Evolutionary conservation across 345 rosid genomes (phyloP), one percentile per base, ranked within the genome.

Genomic region (Brassica carinata): DNA sequence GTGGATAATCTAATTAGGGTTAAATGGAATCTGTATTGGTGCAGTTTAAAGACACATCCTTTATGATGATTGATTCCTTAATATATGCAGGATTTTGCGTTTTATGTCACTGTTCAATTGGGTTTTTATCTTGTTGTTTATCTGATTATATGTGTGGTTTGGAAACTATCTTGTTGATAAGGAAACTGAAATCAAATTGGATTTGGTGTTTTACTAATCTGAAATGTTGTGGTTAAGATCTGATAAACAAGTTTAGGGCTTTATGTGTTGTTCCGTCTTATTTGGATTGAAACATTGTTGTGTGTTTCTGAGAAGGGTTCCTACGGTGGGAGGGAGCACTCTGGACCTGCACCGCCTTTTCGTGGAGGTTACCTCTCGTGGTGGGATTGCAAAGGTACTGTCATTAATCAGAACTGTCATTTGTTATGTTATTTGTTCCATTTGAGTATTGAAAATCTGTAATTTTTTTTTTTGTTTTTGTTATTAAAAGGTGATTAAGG

Each of bases 321-420:
- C 97, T 63, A 89, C 89, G 7, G 96, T 95, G 7, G 99, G 98
- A 75, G 97, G 97, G 73, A 86, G 64, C 69, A 82, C 79, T 77
- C 90, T 93, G 29, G 96, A 95, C 84, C 85, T 95, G 76, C 92
- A 93, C 84, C 89, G 78, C 59, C 98, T 95, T 66, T 95, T 95
- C 77, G 80, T 88, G 62, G 93, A 93, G 87, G 99, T 95, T 69
- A 90, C 98, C 0, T 82, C 94, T 69, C 93, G 97, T 51, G 98
- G 99, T 78, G 99, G 98, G 77, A 82, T 93, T 11, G 90, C 89
- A 80, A 88, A 17, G 84, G 84, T 81, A 36, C 10, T 75, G n/a
- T 33, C 72, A 57, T 18, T 40, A 15, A 85, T 68, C 34, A 31
- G 5, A 64, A 65, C 14, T 33, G 2, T 31, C 14, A 15, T 2